A percentile compares a stretch with the other conserved stretches of the same genome.
Evolutionary conservation across 1,284 basidiomycete species (phyloP).

Genomic region (Pulveroboletus sp.): DNA sequence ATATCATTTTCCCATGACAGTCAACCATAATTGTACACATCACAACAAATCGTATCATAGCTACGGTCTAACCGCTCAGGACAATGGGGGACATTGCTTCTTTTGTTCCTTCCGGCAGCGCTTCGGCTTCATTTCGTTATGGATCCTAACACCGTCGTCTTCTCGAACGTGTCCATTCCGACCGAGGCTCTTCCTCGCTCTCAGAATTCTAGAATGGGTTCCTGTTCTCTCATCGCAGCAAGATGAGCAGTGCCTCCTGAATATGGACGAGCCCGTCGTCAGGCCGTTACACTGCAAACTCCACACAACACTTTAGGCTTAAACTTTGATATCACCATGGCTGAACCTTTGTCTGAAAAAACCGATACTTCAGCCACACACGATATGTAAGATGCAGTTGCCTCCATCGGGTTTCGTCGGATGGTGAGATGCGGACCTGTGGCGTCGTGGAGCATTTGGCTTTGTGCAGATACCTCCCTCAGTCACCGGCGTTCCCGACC

Average conservation of each 20-base stretch:
- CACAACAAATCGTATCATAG: slow-evolving; percentile 25
- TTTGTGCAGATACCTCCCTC: slow-evolving; percentile 9
- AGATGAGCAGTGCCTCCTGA: slow-evolving; percentile 18
- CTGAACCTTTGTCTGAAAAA: too few species aligned
- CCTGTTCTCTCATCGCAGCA: slow-evolving; percentile 1
- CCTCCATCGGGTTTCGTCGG: too few species aligned
- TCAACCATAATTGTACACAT: slow-evolving; percentile 6
- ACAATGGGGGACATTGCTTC: neutral
- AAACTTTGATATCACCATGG: slow-evolving; percentile 14
- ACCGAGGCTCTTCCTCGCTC: slow-evolving; percentile 4
- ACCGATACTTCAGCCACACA: too few species aligned
- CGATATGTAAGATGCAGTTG: too few species aligned
- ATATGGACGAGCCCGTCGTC: slow-evolving; percentile 21
- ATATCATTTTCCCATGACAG: slow-evolving; percentile 32
- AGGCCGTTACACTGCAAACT: slow-evolving; percentile 3
- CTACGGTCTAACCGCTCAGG: slow-evolving; percentile 21
- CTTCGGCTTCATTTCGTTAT: slow-evolving; percentile 8
- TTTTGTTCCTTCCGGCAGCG: slow-evolving; percentile 1
- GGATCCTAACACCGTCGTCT: slow-evolving; percentile 15
- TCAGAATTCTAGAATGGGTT: slow-evolving; percentile 9
- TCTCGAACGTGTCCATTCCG: slow-evolving; percentile 11
- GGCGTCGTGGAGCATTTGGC: slow-evolving; percentile 19
- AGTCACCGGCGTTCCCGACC: slow-evolving; percentile 12
- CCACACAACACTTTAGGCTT: neutral
- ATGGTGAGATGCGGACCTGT: slow-evolving; percentile 21